Evolutionary conservation across 2,329 filamentous ascomycete genomes (phyloP).

Genomic region (Neofusicoccum umdonicola): DNA sequence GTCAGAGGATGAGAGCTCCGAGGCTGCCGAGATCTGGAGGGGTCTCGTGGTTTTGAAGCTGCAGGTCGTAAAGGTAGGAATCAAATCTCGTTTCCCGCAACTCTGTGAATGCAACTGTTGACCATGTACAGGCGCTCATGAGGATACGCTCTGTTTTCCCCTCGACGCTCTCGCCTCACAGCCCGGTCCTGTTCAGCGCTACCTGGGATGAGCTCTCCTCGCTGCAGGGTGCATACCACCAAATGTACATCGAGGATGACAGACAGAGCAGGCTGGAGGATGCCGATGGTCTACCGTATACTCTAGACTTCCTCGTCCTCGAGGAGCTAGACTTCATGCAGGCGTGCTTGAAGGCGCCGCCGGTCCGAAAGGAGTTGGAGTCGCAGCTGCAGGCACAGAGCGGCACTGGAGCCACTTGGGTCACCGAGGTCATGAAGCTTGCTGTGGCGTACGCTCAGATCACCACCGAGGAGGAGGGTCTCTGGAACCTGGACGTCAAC

Average conservation of each 20-base stretch:
- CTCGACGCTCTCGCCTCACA: conserved; percentile 76
- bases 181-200: conserved; percentile 75
- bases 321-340: conserved; percentile 96
- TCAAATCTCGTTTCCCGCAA: not conserved
- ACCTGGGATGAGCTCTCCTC: conserved; percentile 84
- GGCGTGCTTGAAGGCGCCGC: conserved; percentile 80
- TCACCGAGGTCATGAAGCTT: conserved; percentile 83
- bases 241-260: conserved; percentile 82
- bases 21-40: conserved; percentile 68
- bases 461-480: conserved; percentile 83
- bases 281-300: conserved; percentile 87
- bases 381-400: conserved; percentile 64
- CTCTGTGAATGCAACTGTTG: not conserved
- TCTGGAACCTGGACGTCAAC: conserved; percentile 97
- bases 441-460: conserved; percentile 85
- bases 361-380: conserved; percentile 86
- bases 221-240: conserved; percentile 70
- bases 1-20: conserved; percentile 57
- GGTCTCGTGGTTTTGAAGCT: conserved; percentile 83
- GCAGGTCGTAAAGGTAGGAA: conserved; percentile 74
- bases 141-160: conserved; percentile 85
- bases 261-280: conserved; percentile 87
- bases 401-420: conserved; percentile 68
- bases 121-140: conserved; percentile 66
- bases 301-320: conserved; percentile 85